Conservation (phyloP, 768 basidiomycete species). For the Rhizopogon vesiculosus region DNA sequence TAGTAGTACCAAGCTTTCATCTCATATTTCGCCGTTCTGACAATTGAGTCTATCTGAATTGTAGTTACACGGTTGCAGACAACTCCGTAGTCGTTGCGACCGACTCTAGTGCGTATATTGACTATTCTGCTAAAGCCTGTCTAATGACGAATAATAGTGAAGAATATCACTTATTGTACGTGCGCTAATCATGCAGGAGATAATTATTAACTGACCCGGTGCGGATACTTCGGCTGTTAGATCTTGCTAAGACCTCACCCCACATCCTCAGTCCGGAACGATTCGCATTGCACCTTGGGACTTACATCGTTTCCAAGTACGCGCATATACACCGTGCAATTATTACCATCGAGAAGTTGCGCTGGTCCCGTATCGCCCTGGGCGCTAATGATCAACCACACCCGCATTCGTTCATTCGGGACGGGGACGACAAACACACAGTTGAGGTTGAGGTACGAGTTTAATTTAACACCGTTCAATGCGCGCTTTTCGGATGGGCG, state of each 20-base stretch:
- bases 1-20: background rate
- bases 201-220: background rate
- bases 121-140: background rate
- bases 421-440: slow-evolving; percentile 86
- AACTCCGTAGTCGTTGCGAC: slow-evolving; percentile 88
- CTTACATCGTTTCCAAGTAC: slow-evolving; percentile 79
- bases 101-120: slow-evolving; percentile 66
- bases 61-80: slow-evolving; percentile 83
- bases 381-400: slow-evolving; percentile 44
- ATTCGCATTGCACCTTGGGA: slow-evolving; percentile 85
- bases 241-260: slow-evolving; percentile 86
- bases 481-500: background rate
- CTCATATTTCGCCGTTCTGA: background rate
- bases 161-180: slow-evolving; percentile 64
- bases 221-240: slow-evolving; percentile 27
- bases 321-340: slow-evolving; percentile 67
- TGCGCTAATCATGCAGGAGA: background rate
- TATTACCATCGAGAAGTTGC: slow-evolving; percentile 70
- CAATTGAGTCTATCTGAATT: background rate
- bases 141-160: slow-evolving; percentile 36
- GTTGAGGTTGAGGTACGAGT: slow-evolving; percentile 51
- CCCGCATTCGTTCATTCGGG: slow-evolving; percentile 77
- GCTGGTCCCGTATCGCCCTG: slow-evolving; percentile 77
- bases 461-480: background rate
- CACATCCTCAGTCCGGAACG: slow-evolving; percentile 78